These are phyloP conservation scores for Colletotrichum sp. DNA, from an alignment of 2,329 filamentous ascomycete genomes.

Conservation along the genomic window DNA sequence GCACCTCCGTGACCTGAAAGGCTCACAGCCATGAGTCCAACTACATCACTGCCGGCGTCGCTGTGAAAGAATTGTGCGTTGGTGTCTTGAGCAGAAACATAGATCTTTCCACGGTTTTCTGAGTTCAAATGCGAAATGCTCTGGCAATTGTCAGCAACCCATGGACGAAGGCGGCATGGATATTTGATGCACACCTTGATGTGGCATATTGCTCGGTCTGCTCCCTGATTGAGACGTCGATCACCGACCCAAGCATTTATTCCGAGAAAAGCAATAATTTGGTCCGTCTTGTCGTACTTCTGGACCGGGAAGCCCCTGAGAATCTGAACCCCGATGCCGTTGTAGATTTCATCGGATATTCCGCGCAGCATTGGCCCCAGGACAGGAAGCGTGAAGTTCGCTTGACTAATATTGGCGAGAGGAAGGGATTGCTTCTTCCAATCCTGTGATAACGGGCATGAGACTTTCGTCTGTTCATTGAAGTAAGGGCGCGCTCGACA, in stretches of 20 bases:
- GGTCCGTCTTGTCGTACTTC: background rate
- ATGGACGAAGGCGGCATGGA: background rate
- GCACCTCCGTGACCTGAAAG: background rate
- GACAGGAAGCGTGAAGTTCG: fast-evolving
- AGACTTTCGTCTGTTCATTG: background rate
- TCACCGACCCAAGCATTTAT: background rate
- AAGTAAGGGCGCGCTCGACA: background rate
- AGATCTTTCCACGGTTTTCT: background rate
- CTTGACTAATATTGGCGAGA: fast-evolving
- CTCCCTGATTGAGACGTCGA: background rate
- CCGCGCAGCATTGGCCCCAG: background rate
- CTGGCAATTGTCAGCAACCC: background rate
- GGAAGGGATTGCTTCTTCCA: background rate
- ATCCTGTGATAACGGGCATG: fast-evolving
- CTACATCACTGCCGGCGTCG: background rate
- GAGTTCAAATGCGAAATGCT: background rate
- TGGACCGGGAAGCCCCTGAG: background rate
- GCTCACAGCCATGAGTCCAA: background rate
- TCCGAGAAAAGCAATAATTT: background rate
- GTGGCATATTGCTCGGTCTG: background rate
- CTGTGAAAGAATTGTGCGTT: background rate
- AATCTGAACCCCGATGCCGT: background rate
- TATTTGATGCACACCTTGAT: background rate
- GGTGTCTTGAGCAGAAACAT: background rate
- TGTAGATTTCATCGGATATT: background rate